These are phyloP conservation scores for Flaveria ramosissima DNA, from an alignment of 129 eudicot species.

Conservation along the genomic window DNA sequence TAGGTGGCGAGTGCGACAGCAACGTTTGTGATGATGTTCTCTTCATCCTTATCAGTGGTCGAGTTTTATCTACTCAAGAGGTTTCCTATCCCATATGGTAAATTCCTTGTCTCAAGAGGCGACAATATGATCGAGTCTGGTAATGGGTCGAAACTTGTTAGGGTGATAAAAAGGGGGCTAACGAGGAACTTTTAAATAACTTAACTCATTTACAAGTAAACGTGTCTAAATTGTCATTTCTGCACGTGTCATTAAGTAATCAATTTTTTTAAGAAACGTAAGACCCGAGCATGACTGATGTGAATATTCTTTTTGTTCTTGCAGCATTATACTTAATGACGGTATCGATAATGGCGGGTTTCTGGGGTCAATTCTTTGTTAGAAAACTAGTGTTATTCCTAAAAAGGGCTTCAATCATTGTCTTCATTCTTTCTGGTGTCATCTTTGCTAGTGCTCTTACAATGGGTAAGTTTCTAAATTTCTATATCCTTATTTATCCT, in stretches of 20 bases:
- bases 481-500: neutral
- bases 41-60: constrained; percentile 86
- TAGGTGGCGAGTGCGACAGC: constrained; percentile 98
- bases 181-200: neutral
- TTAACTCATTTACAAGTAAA: neutral
- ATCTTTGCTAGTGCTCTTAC: constrained; percentile 89
- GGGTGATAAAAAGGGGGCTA: neutral
- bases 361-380: constrained; percentile 84
- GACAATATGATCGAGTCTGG: neutral
- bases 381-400: constrained; percentile 66
- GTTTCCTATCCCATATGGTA: constrained; percentile 91
- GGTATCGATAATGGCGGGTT: constrained; percentile 75
- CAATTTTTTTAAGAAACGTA: neutral
- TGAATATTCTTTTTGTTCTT: constrained; percentile 12
- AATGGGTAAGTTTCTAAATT: constrained; percentile 63
- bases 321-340: constrained; percentile 84
- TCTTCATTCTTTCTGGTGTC: constrained; percentile 88
- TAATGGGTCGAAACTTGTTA: neutral
- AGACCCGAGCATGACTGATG: neutral
- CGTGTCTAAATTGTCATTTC: neutral
- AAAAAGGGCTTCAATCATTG: constrained; percentile 79
- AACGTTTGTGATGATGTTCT: constrained; percentile 97
- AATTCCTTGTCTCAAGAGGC: constrained; percentile 9
- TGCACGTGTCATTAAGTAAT: neutral
- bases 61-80: constrained; percentile 88